Evolutionary conservation across 129 eudicot genomes (phyloP), one percentile per base, ranked within the genome.

Genomic region (Gnaphalium uliginosum): DNA sequence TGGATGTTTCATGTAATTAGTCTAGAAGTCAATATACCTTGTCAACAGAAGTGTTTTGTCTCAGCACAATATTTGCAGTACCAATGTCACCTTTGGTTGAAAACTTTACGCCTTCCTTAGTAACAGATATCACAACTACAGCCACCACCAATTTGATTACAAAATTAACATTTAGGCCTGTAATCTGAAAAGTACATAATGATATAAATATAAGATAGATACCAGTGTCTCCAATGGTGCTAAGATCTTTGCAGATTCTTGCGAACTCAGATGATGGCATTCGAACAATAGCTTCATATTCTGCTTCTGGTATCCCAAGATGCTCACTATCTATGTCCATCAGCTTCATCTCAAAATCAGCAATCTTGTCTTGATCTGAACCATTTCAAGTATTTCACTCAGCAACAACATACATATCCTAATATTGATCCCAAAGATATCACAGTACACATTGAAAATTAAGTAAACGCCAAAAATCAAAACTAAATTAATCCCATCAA

Each of bases 261-360:
- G 96, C 87, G 77, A 85, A 90, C 82, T 90, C 92, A 26, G 80
- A 30, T 4, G 89, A 82, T 33, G 96, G 87, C 96, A 89, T 89
- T 32, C 96, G 76, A 18, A 89, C 89, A 71, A 89, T 87, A 33
- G 96, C 88, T 66, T 89, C 86, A 53, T 85, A 89, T 62, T 85
- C 96, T 21, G 92, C 39, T 75, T 89, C 92, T 6, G 96, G 96
- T 57, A 89, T 87, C 43, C 96, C 96, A 32, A 89, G 86, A 73
- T 89, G 89, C 78, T 87, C 96, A 58, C 96, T 89, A 50, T 87
- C 96, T 37, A 90, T 90, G 77, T 90, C 96, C 92, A 90, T 87
- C 7, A 90, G 87, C 79, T 90, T 90, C 96, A 90, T 90, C 90
- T 90, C 96, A 68, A 85, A 83, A 76, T 90, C 96, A 7, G 92